Base-by-base conservation (phyloP, 2,329 filamentous ascomycete species). In the Ramularia collo-cygni region DNA sequence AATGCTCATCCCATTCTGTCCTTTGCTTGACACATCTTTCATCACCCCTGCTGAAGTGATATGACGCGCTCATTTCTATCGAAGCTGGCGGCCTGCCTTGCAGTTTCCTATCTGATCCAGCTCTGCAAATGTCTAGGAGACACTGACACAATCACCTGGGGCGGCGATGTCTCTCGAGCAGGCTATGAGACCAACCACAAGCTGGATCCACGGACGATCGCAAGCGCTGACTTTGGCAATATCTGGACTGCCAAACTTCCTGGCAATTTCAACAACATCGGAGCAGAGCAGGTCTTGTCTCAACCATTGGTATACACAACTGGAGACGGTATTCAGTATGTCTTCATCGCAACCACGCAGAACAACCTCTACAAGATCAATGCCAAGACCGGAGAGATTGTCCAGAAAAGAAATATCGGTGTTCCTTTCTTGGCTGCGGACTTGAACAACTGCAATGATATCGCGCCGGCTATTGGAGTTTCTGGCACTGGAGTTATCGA, bases 351-450 rank as follows among this genome's bases (percentile, higher is more conserved):
- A n/a, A 42, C 40, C 3, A 42, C 40, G 8, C 40, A 42, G 17
- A 42, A 42, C 30, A 42, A 42, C 13, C 31, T 42, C n/a, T 42
- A 42, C 35, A 42, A 42, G 35, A 24, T 42, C 18, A 42, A 42
- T 14, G 40, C 40, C 3, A 42, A 42, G 8, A 42, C 40, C 16
- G 40, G 40, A 13, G 28, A 31, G 16, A 35, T 42, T 14, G 29
- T 38, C 8, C 17, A 28, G 16, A 15, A n/a, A 15, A 34, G 40
- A 5, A 42, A 42, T 29, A 21, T 42, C 3, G 28, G 33, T 21
- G 40, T 42, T 5, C 40, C 40, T 13, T 42, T 42, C 30, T n/a
- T 42, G 16, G 33, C 40, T 1, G 40, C 40, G 27, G 40, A 42
- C 10, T 35, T 42, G 2, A 30, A 33, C 6, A 27, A 26, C n/a